Conservation (phyloP, 2,329 filamentous ascomycete species). For the Xenoacremonium recifei region DNA sequence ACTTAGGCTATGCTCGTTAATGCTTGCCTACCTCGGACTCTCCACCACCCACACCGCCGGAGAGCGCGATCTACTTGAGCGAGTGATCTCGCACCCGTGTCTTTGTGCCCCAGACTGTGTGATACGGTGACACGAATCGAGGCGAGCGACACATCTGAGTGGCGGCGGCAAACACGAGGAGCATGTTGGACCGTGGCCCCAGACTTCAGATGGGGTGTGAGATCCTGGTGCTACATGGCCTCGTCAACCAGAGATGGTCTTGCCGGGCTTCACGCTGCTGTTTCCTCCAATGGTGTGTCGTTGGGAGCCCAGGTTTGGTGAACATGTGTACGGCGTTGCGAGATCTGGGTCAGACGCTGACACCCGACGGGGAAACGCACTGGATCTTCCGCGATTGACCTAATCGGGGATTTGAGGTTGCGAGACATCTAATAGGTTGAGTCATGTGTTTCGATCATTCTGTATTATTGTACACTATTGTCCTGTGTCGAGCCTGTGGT, state of each 20-base stretch:
- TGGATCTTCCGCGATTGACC: constrained; percentile 16
- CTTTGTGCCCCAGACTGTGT: constrained; percentile 16
- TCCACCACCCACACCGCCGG: constrained; percentile 3
- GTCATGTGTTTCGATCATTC: no score
- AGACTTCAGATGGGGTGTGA: no score
- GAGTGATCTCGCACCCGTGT: constrained; percentile 21
- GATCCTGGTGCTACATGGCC: no score
- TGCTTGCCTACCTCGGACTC: constrained; percentile 27
- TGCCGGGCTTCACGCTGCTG: no score
- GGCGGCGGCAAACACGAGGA: constrained; percentile 3
- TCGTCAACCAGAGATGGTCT: no score
- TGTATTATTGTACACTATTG: no score
- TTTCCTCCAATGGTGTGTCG: constrained; percentile 13
- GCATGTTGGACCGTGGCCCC: no score
- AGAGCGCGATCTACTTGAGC: constrained; percentile 7
- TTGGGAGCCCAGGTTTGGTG: constrained; percentile 12
- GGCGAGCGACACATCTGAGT: constrained; percentile 16
- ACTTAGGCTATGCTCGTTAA: constrained; percentile 24
- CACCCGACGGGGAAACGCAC: constrained; percentile 11
- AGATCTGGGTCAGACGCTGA: constrained; percentile 10
- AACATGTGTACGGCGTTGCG: constrained; percentile 12
- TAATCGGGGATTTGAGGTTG: no score
- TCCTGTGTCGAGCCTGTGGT: no score
- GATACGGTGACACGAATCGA: constrained; percentile 20
- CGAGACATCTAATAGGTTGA: no score